Evolutionary conservation across 441 rosid genomes (phyloP), one percentile per base, ranked within the genome.

Genomic region (Jatropha multifida): DNA sequence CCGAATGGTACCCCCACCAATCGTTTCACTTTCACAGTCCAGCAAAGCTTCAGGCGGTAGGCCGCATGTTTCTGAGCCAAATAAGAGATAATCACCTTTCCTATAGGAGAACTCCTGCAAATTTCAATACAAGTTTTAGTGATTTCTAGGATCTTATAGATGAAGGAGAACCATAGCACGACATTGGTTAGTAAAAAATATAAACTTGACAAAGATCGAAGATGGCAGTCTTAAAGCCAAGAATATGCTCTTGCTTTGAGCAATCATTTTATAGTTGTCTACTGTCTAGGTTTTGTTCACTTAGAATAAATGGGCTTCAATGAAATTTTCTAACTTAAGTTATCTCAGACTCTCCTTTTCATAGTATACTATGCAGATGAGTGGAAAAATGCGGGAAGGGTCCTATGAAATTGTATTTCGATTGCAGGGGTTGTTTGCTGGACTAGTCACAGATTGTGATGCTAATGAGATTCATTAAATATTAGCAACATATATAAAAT

Each of bases 1-100:
- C 78, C 96, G 82, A 81, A 94, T 75, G 65, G 90, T 88, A 3
- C 96, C 99, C 27, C 96, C 94, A 14, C 97, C 94, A 56, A 77
- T 84, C 14, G 76, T 69, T 79, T 88, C 80, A 44, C 70, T 78
- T 81, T 82, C 87, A 88, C 98, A 93, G 78, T 91, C 96, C 48
- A 74, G 62, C 75, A 95, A 81, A 65, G 86, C 96, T 77, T 95
- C 94, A 26, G 90, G 87, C 20, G 94, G 95, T 69, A 93, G 86
- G 52, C 99, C 98, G 70, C 87, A 75, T 68, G 99, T 91, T 86
- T 95, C 98, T 23, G 98, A 89, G 66, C 97, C 99, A 46, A 91
- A 93, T 71, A 95, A 74, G 38, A 95, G 96, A 82, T 94, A 93
- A 81, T 93, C 99, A 0, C 98, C 98, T 78, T 80, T 88, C 76